These are phyloP conservation scores for Syzygium aromaticum DNA, from an alignment of 345 rosid genomes.

Conservation along the genomic window DNA sequence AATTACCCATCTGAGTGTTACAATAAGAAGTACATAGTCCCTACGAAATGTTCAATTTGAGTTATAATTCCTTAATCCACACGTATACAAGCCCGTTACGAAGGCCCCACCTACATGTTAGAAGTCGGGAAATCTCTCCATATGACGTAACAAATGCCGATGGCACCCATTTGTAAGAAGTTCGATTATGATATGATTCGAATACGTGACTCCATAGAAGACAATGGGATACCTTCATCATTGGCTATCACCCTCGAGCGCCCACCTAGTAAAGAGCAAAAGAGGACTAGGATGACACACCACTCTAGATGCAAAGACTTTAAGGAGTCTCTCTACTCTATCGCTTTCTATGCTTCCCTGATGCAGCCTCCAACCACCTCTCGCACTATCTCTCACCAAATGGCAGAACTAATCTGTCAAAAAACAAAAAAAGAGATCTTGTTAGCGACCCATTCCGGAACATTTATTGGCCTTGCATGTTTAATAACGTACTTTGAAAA, in stretches of 20 bases:
- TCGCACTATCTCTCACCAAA: background rate
- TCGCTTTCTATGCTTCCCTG: background rate
- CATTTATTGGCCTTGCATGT: too few species aligned
- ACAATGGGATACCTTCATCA: too few species aligned
- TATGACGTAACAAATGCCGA: too few species aligned
- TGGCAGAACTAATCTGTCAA: background rate
- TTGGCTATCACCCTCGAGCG: background rate
- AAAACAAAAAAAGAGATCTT: too few species aligned
- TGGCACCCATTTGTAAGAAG: background rate
- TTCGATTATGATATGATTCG: too few species aligned
- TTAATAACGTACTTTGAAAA: background rate
- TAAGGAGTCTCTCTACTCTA: background rate
- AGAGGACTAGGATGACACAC: background rate
- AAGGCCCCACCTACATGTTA: background rate
- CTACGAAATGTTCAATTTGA: background rate
- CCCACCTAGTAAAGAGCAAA: background rate
- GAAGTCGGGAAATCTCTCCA: background rate
- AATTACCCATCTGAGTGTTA: background rate
- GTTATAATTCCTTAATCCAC: too few species aligned
- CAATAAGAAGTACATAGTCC: background rate
- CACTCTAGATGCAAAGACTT: background rate
- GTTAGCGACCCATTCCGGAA: too few species aligned
- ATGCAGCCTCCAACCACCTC: background rate
- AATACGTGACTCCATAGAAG: background rate
- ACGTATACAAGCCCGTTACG: background rate